Conservation (phyloP, 1,284 basidiomycete species). For the Boletus calvinii region DNA sequence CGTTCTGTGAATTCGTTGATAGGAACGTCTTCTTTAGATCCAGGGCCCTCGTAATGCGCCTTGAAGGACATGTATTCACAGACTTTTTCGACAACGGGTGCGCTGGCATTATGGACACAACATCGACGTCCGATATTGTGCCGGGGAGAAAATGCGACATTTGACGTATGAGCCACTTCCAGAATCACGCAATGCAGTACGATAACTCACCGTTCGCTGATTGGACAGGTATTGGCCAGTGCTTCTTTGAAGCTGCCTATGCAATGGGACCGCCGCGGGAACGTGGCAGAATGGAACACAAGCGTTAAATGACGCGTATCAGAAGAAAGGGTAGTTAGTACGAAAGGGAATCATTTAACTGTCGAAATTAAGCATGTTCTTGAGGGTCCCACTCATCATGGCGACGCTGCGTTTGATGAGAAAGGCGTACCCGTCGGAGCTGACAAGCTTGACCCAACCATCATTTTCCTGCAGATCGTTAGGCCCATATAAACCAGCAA, state of each 20-base stretch:
- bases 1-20: constrained; percentile 70
- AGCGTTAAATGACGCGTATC: background rate
- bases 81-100: constrained; percentile 76
- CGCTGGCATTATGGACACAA: constrained; percentile 40
- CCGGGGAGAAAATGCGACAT: background rate
- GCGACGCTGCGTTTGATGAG: constrained; percentile 53
- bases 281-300: constrained; percentile 15
- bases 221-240: constrained; percentile 44
- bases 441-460: constrained; percentile 54
- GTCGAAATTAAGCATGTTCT: constrained; percentile 39
- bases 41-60: constrained; percentile 58
- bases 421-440: constrained; percentile 53
- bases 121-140: background rate
- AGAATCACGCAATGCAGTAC: background rate
- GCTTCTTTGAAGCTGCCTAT: constrained; percentile 54
- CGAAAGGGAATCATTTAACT: constrained; percentile 25
- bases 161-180: constrained; percentile 2
- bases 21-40: constrained; percentile 68
- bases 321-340: constrained; percentile 14
- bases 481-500: background rate
- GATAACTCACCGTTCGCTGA: constrained; percentile 46
- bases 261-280: constrained; percentile 1
- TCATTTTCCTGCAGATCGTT: constrained; percentile 26
- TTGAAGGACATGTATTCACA: constrained; percentile 83
- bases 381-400: constrained; percentile 49